Conservation (phyloP, 768 basidiomycete genomes). For the Cystoderma amianthinum region DNA sequence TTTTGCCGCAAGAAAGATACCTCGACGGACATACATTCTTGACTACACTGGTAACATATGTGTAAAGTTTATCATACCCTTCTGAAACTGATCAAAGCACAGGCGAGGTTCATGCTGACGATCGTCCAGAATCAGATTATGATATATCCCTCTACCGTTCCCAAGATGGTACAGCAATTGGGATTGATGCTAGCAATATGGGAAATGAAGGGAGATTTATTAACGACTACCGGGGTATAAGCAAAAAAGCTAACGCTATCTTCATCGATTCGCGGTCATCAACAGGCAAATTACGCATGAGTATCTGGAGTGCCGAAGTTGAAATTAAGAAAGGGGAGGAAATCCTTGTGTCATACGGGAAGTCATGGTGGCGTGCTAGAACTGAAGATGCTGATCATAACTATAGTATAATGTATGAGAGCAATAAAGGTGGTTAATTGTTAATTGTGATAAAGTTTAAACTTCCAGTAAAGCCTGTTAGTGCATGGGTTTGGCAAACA, state of each 20-base stretch:
- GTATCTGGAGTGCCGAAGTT: slow-evolving; percentile 58
- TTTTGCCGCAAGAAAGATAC: slow-evolving; percentile 71
- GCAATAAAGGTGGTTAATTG: no score
- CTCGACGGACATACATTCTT: slow-evolving; percentile 57
- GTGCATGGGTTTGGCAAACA: slow-evolving; percentile 12
- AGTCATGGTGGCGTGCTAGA: slow-evolving; percentile 72
- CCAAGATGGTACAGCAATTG: slow-evolving; percentile 53
- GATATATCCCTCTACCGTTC: slow-evolving; percentile 75
- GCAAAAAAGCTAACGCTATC: slow-evolving; percentile 57
- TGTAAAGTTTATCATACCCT: not conserved
- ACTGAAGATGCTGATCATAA: not conserved
- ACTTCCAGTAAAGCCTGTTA: not conserved
- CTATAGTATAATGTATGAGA: not conserved
- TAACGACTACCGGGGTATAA: slow-evolving; percentile 87
- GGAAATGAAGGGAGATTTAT: slow-evolving; percentile 89
- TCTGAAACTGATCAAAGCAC: slow-evolving; percentile 6
- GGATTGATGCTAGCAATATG: slow-evolving; percentile 65
- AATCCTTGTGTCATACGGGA: slow-evolving; percentile 85
- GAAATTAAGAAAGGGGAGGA: slow-evolving; percentile 76
- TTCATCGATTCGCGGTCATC: slow-evolving; percentile 52
- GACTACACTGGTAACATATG: slow-evolving; percentile 54
- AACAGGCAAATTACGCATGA: slow-evolving; percentile 66
- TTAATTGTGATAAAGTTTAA: not conserved
- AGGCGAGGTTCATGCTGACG: slow-evolving; percentile 81
- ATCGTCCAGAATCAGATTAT: slow-evolving; percentile 72